Conservation (phyloP, 2,329 filamentous ascomycete genomes). For the Aspergillus puulaauensis region DNA sequence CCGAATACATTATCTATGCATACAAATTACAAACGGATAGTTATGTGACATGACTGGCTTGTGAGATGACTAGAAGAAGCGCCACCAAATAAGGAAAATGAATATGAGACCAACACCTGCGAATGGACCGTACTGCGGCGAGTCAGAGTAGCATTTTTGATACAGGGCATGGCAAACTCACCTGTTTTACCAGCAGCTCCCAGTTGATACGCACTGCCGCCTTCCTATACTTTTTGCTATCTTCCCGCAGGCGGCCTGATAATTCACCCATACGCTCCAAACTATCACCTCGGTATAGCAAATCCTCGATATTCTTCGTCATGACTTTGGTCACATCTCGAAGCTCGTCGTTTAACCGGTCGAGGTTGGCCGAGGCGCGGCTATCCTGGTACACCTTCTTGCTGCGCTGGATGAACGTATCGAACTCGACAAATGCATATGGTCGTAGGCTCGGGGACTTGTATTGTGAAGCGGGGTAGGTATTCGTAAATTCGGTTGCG, state of each 20-base stretch:
- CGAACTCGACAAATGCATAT: constrained; percentile 97
- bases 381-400: constrained; percentile 93
- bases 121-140: constrained; percentile 76
- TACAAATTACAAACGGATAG: constrained; percentile 33
- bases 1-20: constrained; percentile 35
- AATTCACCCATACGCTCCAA: constrained; percentile 97
- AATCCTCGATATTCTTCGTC: constrained; percentile 99
- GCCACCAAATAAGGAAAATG: constrained; percentile 84
- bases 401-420: constrained; percentile 91
- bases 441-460: constrained; percentile 74
- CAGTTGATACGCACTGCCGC: constrained; percentile 96
- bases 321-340: constrained; percentile 98
- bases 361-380: constrained; percentile 85
- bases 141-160: constrained; percentile 21
- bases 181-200: constrained; percentile 91
- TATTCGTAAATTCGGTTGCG: constrained; percentile 83
- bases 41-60: constrained; percentile 11
- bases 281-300: constrained; percentile 91
- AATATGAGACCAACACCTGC: constrained; percentile 78
- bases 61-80: constrained; percentile 68
- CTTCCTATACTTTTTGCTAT: constrained; percentile 89
- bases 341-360: constrained; percentile 94
- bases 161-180: constrained; percentile 31
- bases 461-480: constrained; percentile 73
- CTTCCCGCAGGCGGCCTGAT: constrained; percentile 80